phyloP scores from a whole-genome alignment of 2,329 filamentous ascomycete species.

The Trichocomaceae sp. region DNA sequence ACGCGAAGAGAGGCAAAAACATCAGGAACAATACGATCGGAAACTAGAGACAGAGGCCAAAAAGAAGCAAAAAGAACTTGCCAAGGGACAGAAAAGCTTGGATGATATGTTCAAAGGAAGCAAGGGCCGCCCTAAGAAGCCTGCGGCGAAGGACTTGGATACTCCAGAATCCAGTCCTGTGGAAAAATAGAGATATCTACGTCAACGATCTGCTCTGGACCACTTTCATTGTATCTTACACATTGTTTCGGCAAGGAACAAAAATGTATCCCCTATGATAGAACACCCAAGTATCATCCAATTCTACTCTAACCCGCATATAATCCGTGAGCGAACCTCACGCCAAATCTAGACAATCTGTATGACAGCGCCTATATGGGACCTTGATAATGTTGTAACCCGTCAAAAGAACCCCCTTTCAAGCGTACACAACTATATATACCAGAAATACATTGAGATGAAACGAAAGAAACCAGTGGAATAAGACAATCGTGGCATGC shows the following conservation, averaged over 20 bases:
- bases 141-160: background rate
- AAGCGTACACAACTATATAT: background rate
- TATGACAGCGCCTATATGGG: background rate
- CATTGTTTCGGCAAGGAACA: background rate
- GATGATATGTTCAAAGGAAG: slow-evolving; percentile 26
- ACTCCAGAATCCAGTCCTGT: background rate
- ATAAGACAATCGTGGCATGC: background rate
- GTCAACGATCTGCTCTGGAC: background rate
- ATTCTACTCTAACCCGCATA: background rate
- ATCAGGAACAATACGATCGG: slow-evolving; percentile 72
- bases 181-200: background rate
- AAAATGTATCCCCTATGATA: no score
- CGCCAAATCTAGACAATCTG: background rate
- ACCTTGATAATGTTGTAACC: background rate
- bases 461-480: background rate
- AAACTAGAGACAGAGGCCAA: slow-evolving; percentile 57
- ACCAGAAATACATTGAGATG: background rate
- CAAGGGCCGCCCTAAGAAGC: slow-evolving; percentile 17
- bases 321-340: background rate
- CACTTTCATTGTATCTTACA: background rate
- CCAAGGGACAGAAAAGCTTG: slow-evolving; percentile 32
- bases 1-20: slow-evolving; percentile 62
- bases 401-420: background rate
- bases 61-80: slow-evolving; percentile 44
- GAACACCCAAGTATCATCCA: background rate